These are phyloP conservation scores for Crithidia sp. DNA, from an alignment of 208 protist genomes.

Conservation along the genomic window DNA sequence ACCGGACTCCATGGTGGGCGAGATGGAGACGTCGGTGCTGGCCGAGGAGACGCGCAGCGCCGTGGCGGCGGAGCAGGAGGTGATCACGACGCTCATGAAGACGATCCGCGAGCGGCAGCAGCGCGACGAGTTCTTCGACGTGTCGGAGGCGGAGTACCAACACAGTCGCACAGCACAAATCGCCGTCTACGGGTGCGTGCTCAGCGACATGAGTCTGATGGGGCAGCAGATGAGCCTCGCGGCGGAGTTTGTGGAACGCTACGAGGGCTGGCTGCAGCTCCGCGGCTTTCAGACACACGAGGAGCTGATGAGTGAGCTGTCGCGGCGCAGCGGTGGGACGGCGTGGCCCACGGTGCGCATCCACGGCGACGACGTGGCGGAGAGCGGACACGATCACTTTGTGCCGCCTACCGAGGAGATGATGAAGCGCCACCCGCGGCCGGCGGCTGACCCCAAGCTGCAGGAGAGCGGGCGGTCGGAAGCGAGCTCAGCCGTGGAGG, in stretches of 20 bases:
- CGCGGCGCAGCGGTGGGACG: constrained; percentile 31
- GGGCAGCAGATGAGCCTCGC: constrained; percentile 47
- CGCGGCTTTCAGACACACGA: constrained; percentile 61
- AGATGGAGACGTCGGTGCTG: constrained; percentile 27
- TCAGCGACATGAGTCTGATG: constrained; percentile 82
- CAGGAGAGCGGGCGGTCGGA: background rate
- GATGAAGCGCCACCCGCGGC: constrained; percentile 21
- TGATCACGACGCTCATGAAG: constrained; percentile 67
- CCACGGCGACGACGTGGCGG: constrained; percentile 1
- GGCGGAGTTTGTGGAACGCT: constrained; percentile 63
- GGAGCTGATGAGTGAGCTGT: constrained; percentile 55
- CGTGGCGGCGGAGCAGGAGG: constrained; percentile 57
- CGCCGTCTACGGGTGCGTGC: constrained; percentile 78
- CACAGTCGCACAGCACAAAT: constrained; percentile 62
- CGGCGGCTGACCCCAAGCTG: background rate
- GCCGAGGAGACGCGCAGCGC: constrained; percentile 52
- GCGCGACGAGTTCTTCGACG: constrained; percentile 42
- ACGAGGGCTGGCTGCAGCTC: constrained; percentile 74
- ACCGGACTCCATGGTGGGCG: constrained; percentile 20
- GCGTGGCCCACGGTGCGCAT: constrained; percentile 30
- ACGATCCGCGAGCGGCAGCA: constrained; percentile 59
- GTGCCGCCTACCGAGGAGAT: constrained; percentile 41
- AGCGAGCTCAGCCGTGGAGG: background rate
- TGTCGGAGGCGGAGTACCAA: constrained; percentile 47
- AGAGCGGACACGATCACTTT: constrained; percentile 31